These are phyloP conservation scores for Phoma herbarum DNA, from an alignment of 2,329 filamentous ascomycete genomes.

Conservation along the genomic window DNA sequence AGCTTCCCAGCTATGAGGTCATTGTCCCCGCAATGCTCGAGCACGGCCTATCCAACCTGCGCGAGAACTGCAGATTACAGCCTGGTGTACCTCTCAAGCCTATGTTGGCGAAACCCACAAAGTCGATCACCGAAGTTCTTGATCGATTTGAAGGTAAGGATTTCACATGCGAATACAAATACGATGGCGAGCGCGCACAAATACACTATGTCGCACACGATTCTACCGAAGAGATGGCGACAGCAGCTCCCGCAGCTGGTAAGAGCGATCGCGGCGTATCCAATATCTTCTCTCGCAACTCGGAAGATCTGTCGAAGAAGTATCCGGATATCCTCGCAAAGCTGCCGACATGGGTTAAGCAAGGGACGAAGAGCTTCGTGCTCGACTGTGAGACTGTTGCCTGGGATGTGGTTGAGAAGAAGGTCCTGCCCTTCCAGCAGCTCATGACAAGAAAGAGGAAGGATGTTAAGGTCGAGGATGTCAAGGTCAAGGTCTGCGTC, in stretches of 20 bases:
- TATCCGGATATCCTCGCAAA: constrained; percentile 95
- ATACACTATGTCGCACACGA: constrained; percentile 95
- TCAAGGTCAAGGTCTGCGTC: constrained; percentile 96
- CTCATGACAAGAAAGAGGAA: constrained; percentile 98
- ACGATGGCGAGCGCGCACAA: constrained; percentile 97
- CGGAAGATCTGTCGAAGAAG: constrained; percentile 95
- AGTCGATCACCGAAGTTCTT: constrained; percentile 95
- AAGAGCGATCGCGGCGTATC: constrained; percentile 78
- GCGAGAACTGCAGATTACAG: constrained; percentile 86
- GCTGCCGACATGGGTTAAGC: constrained; percentile 87
- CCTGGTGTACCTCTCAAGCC: constrained; percentile 96
- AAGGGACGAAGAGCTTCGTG: constrained; percentile 91
- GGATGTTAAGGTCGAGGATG: constrained; percentile 93
- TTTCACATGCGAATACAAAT: constrained; percentile 99
- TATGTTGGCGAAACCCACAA: constrained; percentile 98
- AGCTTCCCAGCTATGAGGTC: constrained; percentile 93
- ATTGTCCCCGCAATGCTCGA: constrained; percentile 91
- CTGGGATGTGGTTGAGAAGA: constrained; percentile 95
- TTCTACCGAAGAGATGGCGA: constrained; percentile 72
- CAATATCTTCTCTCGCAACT: constrained; percentile 96
- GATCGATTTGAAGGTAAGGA: constrained; percentile 95
- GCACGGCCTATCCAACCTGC: constrained; percentile 83
- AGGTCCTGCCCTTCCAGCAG: constrained; percentile 95
- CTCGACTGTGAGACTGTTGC: constrained; percentile 98
- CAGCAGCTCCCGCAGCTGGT: constrained; percentile 64